Evolutionary conservation across 257 asterid species (phyloP), one percentile per base, ranked within the genome.

Genomic region (Nemophila menziesii): DNA sequence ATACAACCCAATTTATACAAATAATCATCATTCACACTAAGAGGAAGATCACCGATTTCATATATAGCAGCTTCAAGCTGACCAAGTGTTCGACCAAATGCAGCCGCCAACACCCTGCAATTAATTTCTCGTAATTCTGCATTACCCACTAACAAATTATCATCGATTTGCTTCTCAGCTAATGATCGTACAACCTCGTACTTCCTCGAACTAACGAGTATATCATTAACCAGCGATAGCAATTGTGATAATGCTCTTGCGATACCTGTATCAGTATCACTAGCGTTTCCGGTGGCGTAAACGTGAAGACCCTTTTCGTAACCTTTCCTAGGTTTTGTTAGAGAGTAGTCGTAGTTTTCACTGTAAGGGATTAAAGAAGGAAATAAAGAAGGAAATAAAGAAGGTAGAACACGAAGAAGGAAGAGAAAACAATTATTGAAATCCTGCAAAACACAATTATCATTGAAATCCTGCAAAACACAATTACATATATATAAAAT

Each of bases 151-250:
- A 16, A 9, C 4, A 80, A 39, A 66, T 87, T 87, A 49, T 83
- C 95, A 43, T 82, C 80, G 46, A 83, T 75, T 0, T 82, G 66
- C 60, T 56, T 83, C 70, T 87, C 97, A 0, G 84, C 85, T 11
- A 87, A 56, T 0, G 93, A 67, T 46, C 89, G 57, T 3, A 78
- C 92, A 13, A 77, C 72, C 15, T 83, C 93, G 44, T 87, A 87
- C 47, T 87, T 87, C 4, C 95, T 69, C 2, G 97, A 87, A 51
- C 85, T 77, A 18, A 80, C 97, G 6, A 95, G 95, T 29, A 83
- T 67, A 23, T 83, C 89, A 42, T 64, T 87, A 64, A 83, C 75
- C n/a, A 87, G 61, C 5, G 62, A 69, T 44, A 87, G 56, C 20
- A 87, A 58, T 50, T 87, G 97, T 1, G 83, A 68, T 0, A 83